Evolutionary conservation across 2,329 filamentous ascomycete genomes (phyloP).

Genomic region (Macroventuria anomochaeta): DNA sequence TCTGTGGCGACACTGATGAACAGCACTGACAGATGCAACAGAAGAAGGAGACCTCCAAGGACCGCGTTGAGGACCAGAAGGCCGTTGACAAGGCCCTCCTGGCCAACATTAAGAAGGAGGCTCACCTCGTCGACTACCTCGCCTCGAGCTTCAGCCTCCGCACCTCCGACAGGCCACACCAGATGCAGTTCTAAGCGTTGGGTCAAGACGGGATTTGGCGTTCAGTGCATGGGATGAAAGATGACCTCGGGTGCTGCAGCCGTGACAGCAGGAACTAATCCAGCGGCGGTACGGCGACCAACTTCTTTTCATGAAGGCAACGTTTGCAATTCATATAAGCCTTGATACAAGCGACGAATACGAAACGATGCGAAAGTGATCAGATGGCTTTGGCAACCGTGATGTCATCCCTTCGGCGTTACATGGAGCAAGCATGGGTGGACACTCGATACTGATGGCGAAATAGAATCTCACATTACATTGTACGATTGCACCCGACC

Average conservation of each 20-base stretch:
- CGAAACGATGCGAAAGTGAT: slow-evolving; percentile 51
- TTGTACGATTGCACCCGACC: slow-evolving; percentile 25
- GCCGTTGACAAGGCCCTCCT: slow-evolving; percentile 95
- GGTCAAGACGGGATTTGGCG: slow-evolving; percentile 47
- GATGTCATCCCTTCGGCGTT: slow-evolving; percentile 43
- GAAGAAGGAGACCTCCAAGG: slow-evolving; percentile 97
- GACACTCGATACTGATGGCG: slow-evolving; percentile 38
- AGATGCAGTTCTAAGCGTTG: slow-evolving; percentile 91
- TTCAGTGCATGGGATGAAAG: slow-evolving; percentile 52
- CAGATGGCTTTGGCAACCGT: slow-evolving; percentile 40
- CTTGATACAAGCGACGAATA: slow-evolving; percentile 52
- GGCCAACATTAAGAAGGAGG: slow-evolving; percentile 97
- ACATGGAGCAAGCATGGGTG: slow-evolving; percentile 30
- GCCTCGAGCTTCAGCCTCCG: slow-evolving; percentile 96
- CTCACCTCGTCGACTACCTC: slow-evolving; percentile 92
- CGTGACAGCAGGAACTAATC: slow-evolving; percentile 48
- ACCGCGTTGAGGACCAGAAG: slow-evolving; percentile 97
- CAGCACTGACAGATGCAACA: slow-evolving; percentile 51
- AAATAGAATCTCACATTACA: slow-evolving; percentile 38
- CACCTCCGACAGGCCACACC: slow-evolving; percentile 99
- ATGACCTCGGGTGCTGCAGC: slow-evolving; percentile 50
- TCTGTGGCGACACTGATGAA: neutral
- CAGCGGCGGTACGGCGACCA: slow-evolving; percentile 44
- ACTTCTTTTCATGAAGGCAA: slow-evolving; percentile 49
- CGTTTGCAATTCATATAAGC: slow-evolving; percentile 51